These are phyloP conservation scores for Murraya koenigii DNA, from an alignment of 345 rosid species.

Conservation along the genomic window DNA sequence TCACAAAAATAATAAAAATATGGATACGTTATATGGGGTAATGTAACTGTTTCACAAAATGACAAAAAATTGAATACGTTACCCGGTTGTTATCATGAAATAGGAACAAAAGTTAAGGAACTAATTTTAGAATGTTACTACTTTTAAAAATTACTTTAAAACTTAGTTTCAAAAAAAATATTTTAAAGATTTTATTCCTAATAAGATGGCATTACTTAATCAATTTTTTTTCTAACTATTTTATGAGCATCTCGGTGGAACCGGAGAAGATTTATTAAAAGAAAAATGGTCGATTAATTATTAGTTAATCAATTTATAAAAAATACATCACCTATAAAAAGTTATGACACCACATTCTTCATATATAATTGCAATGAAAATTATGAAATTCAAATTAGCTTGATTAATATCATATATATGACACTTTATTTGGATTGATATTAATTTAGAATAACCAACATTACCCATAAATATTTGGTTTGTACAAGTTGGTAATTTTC, in stretches of 20 bases:
- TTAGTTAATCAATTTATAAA: not conserved
- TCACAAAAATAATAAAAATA: too few species aligned
- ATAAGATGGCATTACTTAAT: not conserved
- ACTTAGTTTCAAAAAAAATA: too few species aligned
- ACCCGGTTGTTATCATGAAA: too few species aligned
- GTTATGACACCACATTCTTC: not conserved
- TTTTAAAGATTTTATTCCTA: too few species aligned
- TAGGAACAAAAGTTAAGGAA: too few species aligned
- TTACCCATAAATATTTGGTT: not conserved
- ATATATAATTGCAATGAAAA: not conserved
- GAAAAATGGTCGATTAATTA: not conserved
- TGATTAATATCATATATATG: not conserved
- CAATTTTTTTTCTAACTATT: not conserved
- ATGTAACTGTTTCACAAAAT: too few species aligned
- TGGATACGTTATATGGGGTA: too few species aligned
- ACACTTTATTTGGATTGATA: not conserved
- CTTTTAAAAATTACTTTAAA: too few species aligned
- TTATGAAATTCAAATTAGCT: not conserved
- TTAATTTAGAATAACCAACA: not conserved
- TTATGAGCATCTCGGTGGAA: not conserved
- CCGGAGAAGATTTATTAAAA: not conserved
- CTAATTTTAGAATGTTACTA: too few species aligned
- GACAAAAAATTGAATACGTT: too few species aligned
- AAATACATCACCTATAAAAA: too few species aligned
- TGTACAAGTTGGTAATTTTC: too few species aligned